Evolutionary conservation across 2,329 filamentous ascomycete species (phyloP).

Genomic region (Epichloe aotearoae): DNA sequence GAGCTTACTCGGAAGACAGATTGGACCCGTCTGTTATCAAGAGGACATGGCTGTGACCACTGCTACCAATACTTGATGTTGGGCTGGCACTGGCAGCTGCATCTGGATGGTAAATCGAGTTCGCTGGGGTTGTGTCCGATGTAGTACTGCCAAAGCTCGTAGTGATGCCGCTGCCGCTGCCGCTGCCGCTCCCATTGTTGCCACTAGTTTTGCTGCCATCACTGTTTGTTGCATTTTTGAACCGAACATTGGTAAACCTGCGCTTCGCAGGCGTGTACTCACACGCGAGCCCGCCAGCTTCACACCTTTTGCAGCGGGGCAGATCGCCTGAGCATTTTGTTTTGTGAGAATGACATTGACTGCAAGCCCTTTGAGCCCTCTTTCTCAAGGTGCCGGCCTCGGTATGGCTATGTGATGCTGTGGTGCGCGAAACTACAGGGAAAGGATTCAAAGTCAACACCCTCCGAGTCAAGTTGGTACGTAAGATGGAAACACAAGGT

Average conservation of each 20-base stretch:
- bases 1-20: constrained; percentile 18
- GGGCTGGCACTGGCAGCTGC: constrained; percentile 11
- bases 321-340: constrained; percentile 30
- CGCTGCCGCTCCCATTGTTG: too few relatives aligned
- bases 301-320: constrained; percentile 26
- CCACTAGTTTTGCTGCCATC: not conserved
- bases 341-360: constrained; percentile 28
- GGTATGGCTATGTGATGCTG: constrained; percentile 26
- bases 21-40: constrained; percentile 13
- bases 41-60: constrained; percentile 7
- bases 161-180: not conserved
- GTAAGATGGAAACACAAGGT: not conserved
- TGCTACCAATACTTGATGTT: constrained; percentile 6
- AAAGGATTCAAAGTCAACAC: not conserved
- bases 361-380: constrained; percentile 28
- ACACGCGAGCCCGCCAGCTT: constrained; percentile 20
- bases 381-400: constrained; percentile 29
- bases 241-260: constrained; percentile 22
- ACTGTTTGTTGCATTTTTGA: constrained; percentile 8
- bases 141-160: not conserved
- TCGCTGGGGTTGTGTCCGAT: constrained; percentile 2
- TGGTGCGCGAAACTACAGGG: constrained; percentile 22
- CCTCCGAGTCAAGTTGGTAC: not conserved
- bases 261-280: constrained; percentile 27
- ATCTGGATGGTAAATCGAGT: constrained; percentile 6